Conservation (phyloP, 192 early-diverging fungal genomes). For the Coemansia sp. region DNA sequence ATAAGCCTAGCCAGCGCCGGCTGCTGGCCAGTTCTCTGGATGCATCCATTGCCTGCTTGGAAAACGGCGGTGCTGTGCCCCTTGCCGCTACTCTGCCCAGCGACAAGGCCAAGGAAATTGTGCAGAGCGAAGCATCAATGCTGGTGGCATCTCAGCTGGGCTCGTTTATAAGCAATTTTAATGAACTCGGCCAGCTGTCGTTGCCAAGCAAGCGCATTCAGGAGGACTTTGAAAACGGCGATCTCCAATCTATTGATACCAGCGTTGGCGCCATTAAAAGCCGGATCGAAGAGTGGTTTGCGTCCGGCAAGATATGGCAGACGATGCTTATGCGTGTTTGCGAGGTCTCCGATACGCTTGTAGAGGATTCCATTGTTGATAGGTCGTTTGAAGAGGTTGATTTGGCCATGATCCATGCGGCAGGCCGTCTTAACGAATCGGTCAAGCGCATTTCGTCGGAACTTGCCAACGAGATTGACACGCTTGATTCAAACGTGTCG, state of each 20-base stretch:
- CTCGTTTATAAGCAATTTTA: background rate
- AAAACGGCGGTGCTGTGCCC: conserved; percentile 8
- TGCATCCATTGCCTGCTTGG: conserved; percentile 17
- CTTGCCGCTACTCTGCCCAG: conserved; percentile 5
- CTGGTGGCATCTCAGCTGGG: background rate
- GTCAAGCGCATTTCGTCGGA: conserved; percentile 10
- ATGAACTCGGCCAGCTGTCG: conserved; percentile 6
- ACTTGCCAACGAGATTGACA: conserved; percentile 12
- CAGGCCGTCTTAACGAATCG: conserved; percentile 41
- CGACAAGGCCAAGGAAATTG: background rate
- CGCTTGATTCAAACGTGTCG: background rate
- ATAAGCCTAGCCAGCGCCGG: background rate
- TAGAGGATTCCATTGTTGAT: conserved; percentile 33
- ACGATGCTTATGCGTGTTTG: conserved; percentile 37
- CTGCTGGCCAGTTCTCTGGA: conserved; percentile 13
- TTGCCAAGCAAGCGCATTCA: conserved; percentile 31
- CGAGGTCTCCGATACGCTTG: conserved; percentile 29
- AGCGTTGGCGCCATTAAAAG: conserved; percentile 34
- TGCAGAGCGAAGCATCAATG: background rate
- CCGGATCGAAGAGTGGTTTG: conserved; percentile 29
- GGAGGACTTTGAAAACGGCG: conserved; percentile 20
- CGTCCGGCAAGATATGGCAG: conserved; percentile 38
- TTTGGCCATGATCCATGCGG: conserved; percentile 42
- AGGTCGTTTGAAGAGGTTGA: conserved; percentile 43
- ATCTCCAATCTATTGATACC: conserved; percentile 25